Evolutionary conservation across 306 rosid genomes (phyloP), one percentile per base, ranked within the genome.

Genomic region (Parietaria judaica): DNA sequence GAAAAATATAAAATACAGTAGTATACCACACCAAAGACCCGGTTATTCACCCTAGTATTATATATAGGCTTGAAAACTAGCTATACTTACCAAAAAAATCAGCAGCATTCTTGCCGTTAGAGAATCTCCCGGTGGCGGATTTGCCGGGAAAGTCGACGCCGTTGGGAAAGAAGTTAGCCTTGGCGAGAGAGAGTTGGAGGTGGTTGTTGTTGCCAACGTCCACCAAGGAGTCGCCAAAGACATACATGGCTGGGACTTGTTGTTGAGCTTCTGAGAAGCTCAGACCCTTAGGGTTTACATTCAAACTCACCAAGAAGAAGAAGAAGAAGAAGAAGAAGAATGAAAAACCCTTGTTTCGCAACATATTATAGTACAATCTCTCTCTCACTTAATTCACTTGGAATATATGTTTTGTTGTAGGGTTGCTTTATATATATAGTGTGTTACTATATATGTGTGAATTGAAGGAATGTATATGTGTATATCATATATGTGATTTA

Each of bases 161-260:
- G 57, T 79, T 74, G 44, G 70, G 80, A 46, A 64, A 75, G 15
- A 66, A 79, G 53, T 79, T 58, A 8, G 83, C 83, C 56, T 79
- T 79, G 50, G 64, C 77, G 10, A 80, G 56, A 16, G 95, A 86
- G 51, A 81, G 61, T 36, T 51, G 36, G 6, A 89, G 70, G 77
- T 75, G 64, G 60, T 89, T 81, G 70, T 89, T 89, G 85, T 89
- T 89, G 6, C 96, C 96, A 15, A 89, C 96, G 37, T 89, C 96
- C 3, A 74, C 74, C 7, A 89, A 78, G 8, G 96, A 89, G 71
- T 89, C 96, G 61, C 96, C 95, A 17, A 89, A 89, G 13, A 89
- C 86, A 35, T 81, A 89, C 44, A 83, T 36, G 5, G 90, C 95
- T 0, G 90, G 84, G 61, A 70, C 80, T 76, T 50, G 58, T 60